phyloP scores from a whole-genome alignment of 352 stramenopile genomes.

The Phytophthora boehmeriae region DNA sequence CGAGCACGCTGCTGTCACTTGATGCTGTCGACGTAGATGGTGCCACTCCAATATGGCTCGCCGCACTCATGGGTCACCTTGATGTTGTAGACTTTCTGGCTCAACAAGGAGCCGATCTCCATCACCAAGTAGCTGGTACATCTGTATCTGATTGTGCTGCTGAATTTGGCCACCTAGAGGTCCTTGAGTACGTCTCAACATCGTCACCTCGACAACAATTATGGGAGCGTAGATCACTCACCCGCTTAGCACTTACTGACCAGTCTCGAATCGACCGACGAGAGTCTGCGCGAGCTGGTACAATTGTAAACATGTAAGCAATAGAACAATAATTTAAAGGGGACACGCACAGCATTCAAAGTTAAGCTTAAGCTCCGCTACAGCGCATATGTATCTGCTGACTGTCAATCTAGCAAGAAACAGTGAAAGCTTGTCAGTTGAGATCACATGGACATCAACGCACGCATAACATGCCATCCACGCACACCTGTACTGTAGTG shows the following conservation, averaged over 20 bases:
- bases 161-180: conserved; percentile 40
- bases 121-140: conserved; percentile 22
- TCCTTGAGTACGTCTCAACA: conserved; percentile 41
- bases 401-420: too few relatives aligned
- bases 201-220: conserved; percentile 18
- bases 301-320: too few relatives aligned
- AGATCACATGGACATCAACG: too few relatives aligned
- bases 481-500: too few relatives aligned
- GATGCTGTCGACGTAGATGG: conserved; percentile 40
- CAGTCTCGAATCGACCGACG: neutral
- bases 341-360: too few relatives aligned
- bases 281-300: neutral
- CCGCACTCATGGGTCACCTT: conserved; percentile 39
- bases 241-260: conserved; percentile 14
- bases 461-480: too few relatives aligned
- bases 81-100: conserved; percentile 41
- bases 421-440: too few relatives aligned
- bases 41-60: conserved; percentile 42
- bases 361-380: too few relatives aligned
- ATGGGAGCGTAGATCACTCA: conserved; percentile 13
- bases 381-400: too few relatives aligned
- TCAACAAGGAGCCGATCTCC: conserved; percentile 35
- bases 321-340: too few relatives aligned
- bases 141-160: conserved; percentile 34
- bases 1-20: conserved; percentile 22